phyloP scores from a whole-genome alignment of 2,329 filamentous ascomycete species.

The Canariomyces notabilis region DNA sequence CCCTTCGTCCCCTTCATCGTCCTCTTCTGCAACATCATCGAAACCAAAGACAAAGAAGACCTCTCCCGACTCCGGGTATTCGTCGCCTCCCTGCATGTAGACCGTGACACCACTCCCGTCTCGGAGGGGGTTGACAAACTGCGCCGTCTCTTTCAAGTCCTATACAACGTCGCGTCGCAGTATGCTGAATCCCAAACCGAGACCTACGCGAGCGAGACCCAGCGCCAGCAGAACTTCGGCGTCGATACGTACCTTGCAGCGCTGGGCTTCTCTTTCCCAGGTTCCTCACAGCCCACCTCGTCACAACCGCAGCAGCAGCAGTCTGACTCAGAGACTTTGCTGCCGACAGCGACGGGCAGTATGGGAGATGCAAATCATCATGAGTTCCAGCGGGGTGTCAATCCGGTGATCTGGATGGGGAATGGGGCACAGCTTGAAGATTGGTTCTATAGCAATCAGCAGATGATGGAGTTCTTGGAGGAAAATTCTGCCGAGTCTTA shows the following conservation, averaged over 20 bases:
- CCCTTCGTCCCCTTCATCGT: constrained; percentile 58
- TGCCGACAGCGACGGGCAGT: not conserved
- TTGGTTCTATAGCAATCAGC: constrained; percentile 36
- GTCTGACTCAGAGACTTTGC: not conserved
- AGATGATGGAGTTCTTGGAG: constrained; percentile 34
- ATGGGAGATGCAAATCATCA: not conserved
- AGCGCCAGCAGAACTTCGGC: constrained; percentile 22
- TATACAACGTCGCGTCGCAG: constrained; percentile 52
- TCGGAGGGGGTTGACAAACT: constrained; percentile 47
- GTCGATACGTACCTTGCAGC: constrained; percentile 50
- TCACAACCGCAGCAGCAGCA: constrained; percentile 18
- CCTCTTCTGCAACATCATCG: constrained; percentile 52
- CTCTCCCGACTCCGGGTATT: constrained; percentile 52
- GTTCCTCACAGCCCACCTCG: constrained; percentile 3
- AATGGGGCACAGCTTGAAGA: constrained; percentile 35
- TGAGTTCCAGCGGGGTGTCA: constrained; percentile 17
- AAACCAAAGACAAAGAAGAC: constrained; percentile 48
- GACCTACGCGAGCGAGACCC: not conserved
- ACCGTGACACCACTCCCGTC: constrained; percentile 40
- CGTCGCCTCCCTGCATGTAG: constrained; percentile 47
- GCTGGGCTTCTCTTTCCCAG: constrained; percentile 40
- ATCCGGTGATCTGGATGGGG: constrained; percentile 34
- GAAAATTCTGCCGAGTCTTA: too few species aligned
- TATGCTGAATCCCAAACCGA: constrained; percentile 43
- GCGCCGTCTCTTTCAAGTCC: constrained; percentile 53